These are phyloP conservation scores for Suillus brevipes DNA, from an alignment of 768 basidiomycete genomes.

Conservation along the genomic window DNA sequence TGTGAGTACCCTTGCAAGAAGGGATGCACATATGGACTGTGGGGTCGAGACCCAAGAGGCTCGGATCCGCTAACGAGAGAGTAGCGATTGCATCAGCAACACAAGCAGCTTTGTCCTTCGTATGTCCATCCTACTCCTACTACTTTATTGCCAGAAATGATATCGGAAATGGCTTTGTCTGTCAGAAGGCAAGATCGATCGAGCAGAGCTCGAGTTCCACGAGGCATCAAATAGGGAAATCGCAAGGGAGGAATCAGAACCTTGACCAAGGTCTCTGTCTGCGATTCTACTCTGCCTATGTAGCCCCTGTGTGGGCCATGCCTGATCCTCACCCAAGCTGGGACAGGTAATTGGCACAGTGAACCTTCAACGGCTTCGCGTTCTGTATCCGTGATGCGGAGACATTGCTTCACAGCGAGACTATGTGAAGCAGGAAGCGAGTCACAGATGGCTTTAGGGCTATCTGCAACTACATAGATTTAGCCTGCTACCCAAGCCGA, in stretches of 20 bases:
- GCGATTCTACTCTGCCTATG: neutral
- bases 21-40: no score
- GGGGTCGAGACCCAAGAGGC: no score
- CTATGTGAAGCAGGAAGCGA: neutral
- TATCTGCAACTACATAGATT: no score
- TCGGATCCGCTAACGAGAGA: no score
- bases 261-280: neutral
- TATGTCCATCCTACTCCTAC: neutral
- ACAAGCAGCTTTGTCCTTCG: neutral
- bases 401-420: neutral
- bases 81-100: no score
- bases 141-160: neutral
- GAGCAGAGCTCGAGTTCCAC: neutral
- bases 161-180: neutral
- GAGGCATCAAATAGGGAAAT: neutral
- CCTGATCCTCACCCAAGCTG: neutral
- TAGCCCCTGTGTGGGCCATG: neutral
- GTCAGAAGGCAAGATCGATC: neutral
- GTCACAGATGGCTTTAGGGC: neutral
- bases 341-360: neutral
- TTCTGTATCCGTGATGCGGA: neutral
- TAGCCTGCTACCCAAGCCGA: no score
- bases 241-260: neutral
- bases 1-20: no score
- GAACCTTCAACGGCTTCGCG: neutral